phyloP scores from a whole-genome alignment of 805 yeast genomes.

The Kurtzmaniella cleridarum region DNA sequence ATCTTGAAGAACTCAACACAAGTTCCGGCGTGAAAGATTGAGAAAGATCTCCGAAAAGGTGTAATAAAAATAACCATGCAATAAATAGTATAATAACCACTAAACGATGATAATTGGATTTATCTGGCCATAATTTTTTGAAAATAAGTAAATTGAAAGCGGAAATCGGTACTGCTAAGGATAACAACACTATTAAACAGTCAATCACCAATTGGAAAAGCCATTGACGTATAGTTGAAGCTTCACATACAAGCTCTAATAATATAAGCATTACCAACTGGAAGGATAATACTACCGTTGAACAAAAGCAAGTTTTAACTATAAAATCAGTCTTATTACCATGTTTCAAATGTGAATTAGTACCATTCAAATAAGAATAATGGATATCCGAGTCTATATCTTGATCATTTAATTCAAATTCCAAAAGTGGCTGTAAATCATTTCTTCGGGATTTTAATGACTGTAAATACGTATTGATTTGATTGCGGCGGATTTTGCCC shows the following conservation, averaged over 20 bases:
- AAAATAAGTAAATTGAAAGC: constrained; percentile 23
- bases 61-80: constrained; percentile 30
- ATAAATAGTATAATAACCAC: constrained; percentile 8
- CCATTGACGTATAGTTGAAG: constrained; percentile 12
- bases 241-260: constrained; percentile 23
- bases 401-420: too few species aligned
- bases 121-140: background rate
- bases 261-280: constrained; percentile 29
- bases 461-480: too few species aligned
- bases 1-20: constrained; percentile 10
- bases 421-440: too few species aligned
- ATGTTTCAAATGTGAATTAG: too few species aligned
- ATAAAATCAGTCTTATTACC: too few species aligned
- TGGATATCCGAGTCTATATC: too few species aligned
- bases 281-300: constrained; percentile 24
- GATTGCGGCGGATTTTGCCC: too few species aligned
- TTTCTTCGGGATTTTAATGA: too few species aligned
- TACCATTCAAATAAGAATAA: too few species aligned
- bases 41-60: constrained; percentile 29
- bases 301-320: constrained; percentile 4
- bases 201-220: constrained; percentile 38
- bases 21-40: constrained; percentile 16
- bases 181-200: constrained; percentile 31
- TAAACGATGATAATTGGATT: too few species aligned
- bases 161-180: constrained; percentile 40